Evolutionary conservation across 768 basidiomycete genomes (phyloP).

Genomic region (Boletales sp.): DNA sequence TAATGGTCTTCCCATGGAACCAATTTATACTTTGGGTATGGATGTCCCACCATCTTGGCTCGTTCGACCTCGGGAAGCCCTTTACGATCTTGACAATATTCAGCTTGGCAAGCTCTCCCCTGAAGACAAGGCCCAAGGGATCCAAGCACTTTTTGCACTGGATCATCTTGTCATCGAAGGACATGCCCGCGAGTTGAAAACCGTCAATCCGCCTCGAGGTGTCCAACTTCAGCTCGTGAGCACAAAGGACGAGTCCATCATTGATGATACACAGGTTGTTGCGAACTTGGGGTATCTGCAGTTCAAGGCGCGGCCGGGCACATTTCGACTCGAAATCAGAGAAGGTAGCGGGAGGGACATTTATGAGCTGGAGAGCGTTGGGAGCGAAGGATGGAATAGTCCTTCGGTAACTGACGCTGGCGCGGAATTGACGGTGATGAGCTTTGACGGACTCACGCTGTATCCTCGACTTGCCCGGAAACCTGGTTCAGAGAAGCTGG

Average conservation of each 20-base stretch:
- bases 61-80: conserved; percentile 81
- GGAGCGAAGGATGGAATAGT: conserved; percentile 88
- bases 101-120: conserved; percentile 66
- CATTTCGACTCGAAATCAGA: conserved; percentile 79
- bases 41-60: conserved; percentile 93
- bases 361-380: conserved; percentile 79
- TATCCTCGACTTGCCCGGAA: conserved; percentile 73
- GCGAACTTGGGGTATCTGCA: conserved; percentile 96
- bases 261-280: conserved; percentile 90
- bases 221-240: conserved; percentile 80
- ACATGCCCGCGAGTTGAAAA: conserved; percentile 74
- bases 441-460: conserved; percentile 86
- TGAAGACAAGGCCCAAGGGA: conserved; percentile 47
- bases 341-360: conserved; percentile 78
- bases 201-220: conserved; percentile 77
- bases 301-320: conserved; percentile 90
- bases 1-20: conserved; percentile 70
- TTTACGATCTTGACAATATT: conserved; percentile 95
- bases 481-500: conserved; percentile 75
- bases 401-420: conserved; percentile 64
- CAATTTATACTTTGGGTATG: conserved; percentile 92
- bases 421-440: conserved; percentile 74
- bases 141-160: conserved; percentile 80
- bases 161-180: conserved; percentile 94
- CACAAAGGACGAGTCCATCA: conserved; percentile 34